Evolutionary conservation across 202 grass and related monocot genomes (phyloP), one percentile per base, ranked within the genome.

Genomic region (Panicum hallii): DNA sequence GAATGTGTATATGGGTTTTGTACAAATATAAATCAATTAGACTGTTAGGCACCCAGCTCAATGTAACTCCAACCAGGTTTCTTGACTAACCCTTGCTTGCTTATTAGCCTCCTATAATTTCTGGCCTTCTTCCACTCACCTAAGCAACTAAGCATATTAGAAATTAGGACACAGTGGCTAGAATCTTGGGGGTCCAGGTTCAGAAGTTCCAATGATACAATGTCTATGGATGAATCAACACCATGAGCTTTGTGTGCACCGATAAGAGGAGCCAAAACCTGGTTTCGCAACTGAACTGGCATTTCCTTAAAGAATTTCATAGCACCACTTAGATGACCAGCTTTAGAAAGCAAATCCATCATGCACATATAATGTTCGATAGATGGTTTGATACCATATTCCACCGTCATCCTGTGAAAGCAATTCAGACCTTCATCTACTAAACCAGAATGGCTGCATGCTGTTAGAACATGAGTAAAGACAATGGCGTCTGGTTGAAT

Each of bases 321-420:
- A 69, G 86, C 89, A 10, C 23, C 63, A 65, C 72, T 84, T 38
- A 89, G 23, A 69, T 85, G 69, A 74, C 92, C 84, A 42, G 86
- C 74, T 78, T 87, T 94, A 82, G 83, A 89, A 64, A 94, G 80
- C 85, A 94, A 76, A 91, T 91, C 86, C 75, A 89, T 79, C 23
- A 85, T 87, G 86, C 92, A 94, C 89, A 89, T 89, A 63, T 91
- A 87, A 73, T 94, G 92, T 58, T 94, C 87, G 44, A 76, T 69
- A 57, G 63, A 87, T 85, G 89, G 92, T 12, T 89, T 55, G 12
- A 91, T 82, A 74, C 72, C 72, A 85, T 87, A 91, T 75, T 94
- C 77, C 40, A 6, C 55, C 20, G 66, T 80, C 86, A 94, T 85
- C 19, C 12, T 91, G 34, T 20, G 72, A 90, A 94, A 91, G 45